Base-by-base conservation (phyloP, 2,329 filamentous ascomycete genomes). In the Cladosporium sp. region DNA sequence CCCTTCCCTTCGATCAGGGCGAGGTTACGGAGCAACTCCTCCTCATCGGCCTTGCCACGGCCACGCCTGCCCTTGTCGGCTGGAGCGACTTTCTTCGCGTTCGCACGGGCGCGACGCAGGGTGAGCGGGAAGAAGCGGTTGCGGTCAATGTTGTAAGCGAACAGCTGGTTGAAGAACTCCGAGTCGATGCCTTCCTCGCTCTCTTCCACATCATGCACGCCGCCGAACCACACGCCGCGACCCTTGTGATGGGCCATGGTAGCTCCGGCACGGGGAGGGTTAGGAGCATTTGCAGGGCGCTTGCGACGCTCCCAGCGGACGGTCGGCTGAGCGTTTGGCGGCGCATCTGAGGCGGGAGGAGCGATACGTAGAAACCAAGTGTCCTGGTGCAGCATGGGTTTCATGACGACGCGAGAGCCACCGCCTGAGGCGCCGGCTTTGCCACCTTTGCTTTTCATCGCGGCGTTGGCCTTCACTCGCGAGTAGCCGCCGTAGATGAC, bases 231-330 rank as follows among this genome's bases (percentile, higher is more conserved):
- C 53, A 98, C 92, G 1, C 93, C 93, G 56, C 93, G 83, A 0
- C 92, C 91, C 70, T 92, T 93, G 72, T 98, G 93, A 68, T 85
- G 89, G 0, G 89, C 83, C 91, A 97, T 97, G 2, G 92, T 97
- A 1, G 89, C 84, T 32, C 93, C 93, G 3, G 90, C 91, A 18
- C 93, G 83, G 10, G 86, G 71, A 4, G 93, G 93, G 58, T 83
- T 87, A 0, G 93, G 93, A 7, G 87, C 75, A 66, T 98, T 98
- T 28, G 87, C 88, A 1, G 93, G 91, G 72, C 86, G 87, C 78
- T 97, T 98, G 54, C 93, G 80, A 58, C 85, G 84, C 72, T 98
- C 93, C 93, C 93, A 98, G 40, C 90, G 81, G 11, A 96, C 81
- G 1, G 77, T 80, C 0, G 90, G 91, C 1, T 82, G 78, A 0